phyloP scores from a whole-genome alignment of 352 stramenopile genomes.

The Globisporangium spiculum region DNA sequence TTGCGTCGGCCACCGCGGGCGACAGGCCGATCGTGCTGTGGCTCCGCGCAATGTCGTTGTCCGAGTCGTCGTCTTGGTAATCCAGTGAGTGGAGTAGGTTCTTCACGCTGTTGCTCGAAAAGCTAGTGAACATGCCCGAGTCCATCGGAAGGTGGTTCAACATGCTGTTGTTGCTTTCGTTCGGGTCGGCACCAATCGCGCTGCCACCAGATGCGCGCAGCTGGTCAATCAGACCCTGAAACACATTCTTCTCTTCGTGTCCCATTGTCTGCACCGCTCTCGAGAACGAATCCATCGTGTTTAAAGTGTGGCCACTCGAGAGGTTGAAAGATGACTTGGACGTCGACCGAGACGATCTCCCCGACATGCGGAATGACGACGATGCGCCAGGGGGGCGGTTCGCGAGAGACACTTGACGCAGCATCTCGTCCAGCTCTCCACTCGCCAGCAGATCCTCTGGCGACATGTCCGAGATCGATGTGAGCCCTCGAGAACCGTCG shows the following conservation, averaged over 20 bases:
- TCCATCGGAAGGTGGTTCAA: constrained; percentile 43
- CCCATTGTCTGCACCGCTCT: constrained; percentile 53
- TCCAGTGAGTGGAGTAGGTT: constrained; percentile 45
- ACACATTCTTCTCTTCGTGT: constrained; percentile 61
- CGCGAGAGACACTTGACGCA: constrained; percentile 64
- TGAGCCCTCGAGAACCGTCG: constrained; percentile 30
- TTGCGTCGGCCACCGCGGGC: constrained; percentile 11
- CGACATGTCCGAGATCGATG: constrained; percentile 71
- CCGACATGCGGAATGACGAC: constrained; percentile 47
- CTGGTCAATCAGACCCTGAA: constrained; percentile 60
- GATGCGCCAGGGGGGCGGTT: constrained; percentile 28
- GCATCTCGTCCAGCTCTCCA: constrained; percentile 80
- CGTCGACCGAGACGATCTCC: constrained; percentile 37
- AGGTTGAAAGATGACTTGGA: constrained; percentile 18
- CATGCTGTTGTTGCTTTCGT: constrained; percentile 17
- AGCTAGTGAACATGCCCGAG: constrained; percentile 32
- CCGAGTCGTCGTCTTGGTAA: constrained; percentile 30
- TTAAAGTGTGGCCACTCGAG: constrained; percentile 5
- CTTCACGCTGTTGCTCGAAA: constrained; percentile 29
- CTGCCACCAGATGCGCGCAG: constrained; percentile 18
- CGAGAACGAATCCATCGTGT: constrained; percentile 47
- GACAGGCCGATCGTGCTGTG: constrained; percentile 14
- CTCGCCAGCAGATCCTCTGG: constrained; percentile 73
- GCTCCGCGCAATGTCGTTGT: constrained; percentile 21
- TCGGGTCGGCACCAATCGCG: constrained; percentile 17